Conservation (phyloP, 2,329 filamentous ascomycete genomes). For the Tolypocladium endophyticum region DNA sequence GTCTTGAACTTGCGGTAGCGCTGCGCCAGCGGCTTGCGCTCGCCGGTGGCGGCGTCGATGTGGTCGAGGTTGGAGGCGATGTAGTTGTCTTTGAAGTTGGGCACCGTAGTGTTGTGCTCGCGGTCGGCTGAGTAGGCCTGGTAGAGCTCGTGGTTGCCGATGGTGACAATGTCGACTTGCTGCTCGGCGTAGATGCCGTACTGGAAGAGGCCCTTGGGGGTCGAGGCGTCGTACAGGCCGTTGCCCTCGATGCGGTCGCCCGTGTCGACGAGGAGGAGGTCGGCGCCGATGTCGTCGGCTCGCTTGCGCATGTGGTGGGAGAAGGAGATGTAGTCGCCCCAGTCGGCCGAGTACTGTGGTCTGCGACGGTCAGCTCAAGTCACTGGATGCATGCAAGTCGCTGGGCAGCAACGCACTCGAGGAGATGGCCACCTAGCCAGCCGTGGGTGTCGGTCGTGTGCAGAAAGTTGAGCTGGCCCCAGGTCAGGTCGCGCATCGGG, state of each 20-base stretch:
- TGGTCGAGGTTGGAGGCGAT: conserved; percentile 92
- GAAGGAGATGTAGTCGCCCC: conserved; percentile 97
- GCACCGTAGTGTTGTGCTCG: conserved; percentile 72
- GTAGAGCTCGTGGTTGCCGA: conserved; percentile 95
- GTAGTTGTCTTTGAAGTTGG: conserved; percentile 71
- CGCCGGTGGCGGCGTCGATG: conserved; percentile 58
- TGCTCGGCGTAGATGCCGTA: conserved; percentile 81
- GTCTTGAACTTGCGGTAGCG: conserved; percentile 86
- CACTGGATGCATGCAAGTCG: background rate
- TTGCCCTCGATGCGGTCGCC: conserved; percentile 92
- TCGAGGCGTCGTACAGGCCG: conserved; percentile 82
- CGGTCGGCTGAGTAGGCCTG: conserved; percentile 63
- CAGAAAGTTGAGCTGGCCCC: conserved; percentile 95
- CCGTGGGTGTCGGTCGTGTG: conserved; percentile 95
- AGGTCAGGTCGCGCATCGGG: conserved; percentile 73
- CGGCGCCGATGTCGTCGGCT: conserved; percentile 67
- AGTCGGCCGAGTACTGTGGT: conserved; percentile 87
- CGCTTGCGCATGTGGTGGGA: conserved; percentile 68
- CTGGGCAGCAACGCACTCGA: conserved; percentile 51
- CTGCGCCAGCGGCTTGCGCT: conserved; percentile 65
- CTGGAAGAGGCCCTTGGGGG: conserved; percentile 78
- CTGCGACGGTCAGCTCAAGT: conserved; percentile 27
- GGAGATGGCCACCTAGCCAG: conserved; percentile 87
- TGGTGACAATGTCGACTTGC: conserved; percentile 71
- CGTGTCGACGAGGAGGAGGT: conserved; percentile 89